These are phyloP conservation scores for Ascochyta lentis DNA, from an alignment of 2,329 filamentous ascomycete species.

Conservation along the genomic window DNA sequence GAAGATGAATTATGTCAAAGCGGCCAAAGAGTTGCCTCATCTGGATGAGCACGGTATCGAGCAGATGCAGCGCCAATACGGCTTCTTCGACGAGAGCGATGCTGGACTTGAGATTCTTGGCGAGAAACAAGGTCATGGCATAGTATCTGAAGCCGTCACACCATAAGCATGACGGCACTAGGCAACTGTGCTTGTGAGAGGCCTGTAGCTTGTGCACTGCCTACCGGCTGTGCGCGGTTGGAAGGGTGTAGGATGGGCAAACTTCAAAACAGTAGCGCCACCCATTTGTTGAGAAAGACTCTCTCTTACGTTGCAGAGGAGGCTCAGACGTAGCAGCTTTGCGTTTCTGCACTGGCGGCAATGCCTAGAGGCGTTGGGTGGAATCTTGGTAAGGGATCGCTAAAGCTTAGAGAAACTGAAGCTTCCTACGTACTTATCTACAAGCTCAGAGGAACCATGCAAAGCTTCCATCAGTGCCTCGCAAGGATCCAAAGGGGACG, in stretches of 20 bases:
- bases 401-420: too few relatives aligned
- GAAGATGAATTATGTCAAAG: constrained; percentile 66
- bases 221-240: not conserved
- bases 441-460: too few relatives aligned
- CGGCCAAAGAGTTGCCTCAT: constrained; percentile 63
- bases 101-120: constrained; percentile 3
- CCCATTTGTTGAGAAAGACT: not conserved
- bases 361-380: too few relatives aligned
- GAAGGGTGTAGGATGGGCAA: constrained; percentile 1
- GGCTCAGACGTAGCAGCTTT: not conserved
- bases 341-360: too few relatives aligned
- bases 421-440: too few relatives aligned
- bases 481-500: too few relatives aligned
- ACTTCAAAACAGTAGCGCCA: constrained; percentile 1
- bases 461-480: too few relatives aligned
- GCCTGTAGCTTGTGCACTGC: not conserved
- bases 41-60: constrained; percentile 62
- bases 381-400: too few relatives aligned
- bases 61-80: constrained; percentile 51
- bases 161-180: not conserved
- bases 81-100: constrained; percentile 40
- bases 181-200: not conserved
- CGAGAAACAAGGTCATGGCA: constrained; percentile 6
- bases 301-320: too few relatives aligned
- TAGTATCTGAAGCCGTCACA: constrained; percentile 2